Percentiles rank a stretch among this genome's conserved stretches.
These are phyloP conservation scores for Citrus inodora DNA, from an alignment of 345 rosid species.

Conservation along the genomic window DNA sequence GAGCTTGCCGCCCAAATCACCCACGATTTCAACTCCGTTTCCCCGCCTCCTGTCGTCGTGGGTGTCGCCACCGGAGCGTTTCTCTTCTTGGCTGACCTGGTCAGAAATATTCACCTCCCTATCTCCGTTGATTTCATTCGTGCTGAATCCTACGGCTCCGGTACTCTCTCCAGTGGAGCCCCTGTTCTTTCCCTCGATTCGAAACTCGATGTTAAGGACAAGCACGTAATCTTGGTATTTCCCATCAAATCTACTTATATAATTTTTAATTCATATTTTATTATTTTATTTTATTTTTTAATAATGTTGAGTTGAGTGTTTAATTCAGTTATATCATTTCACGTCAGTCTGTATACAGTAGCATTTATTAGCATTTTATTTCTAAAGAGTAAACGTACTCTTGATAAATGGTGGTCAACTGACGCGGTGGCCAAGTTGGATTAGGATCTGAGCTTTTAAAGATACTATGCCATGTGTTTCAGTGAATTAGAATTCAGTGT, in stretches of 20 bases:
- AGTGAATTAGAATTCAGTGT: too few species aligned
- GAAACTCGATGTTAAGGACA: slow-evolving; percentile 58
- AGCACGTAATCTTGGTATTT: slow-evolving; percentile 70
- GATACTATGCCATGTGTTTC: too few species aligned
- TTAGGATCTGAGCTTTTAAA: too few species aligned
- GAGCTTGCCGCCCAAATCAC: slow-evolving; percentile 60
- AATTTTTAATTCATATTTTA: not conserved
- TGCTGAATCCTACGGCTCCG: slow-evolving; percentile 73
- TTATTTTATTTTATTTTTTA: not conserved
- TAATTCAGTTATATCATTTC: not conserved
- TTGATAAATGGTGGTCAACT: too few species aligned
- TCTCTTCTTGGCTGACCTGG: slow-evolving; percentile 80
- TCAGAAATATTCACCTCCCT: slow-evolving; percentile 53
- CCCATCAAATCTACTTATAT: not conserved
- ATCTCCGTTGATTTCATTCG: slow-evolving; percentile 62
- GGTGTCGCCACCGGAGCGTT: slow-evolving; percentile 90
- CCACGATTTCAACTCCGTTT: slow-evolving; percentile 33
- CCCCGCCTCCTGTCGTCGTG: slow-evolving; percentile 56
- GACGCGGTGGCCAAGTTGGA: too few species aligned
- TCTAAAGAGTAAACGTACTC: too few species aligned
- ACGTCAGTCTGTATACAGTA: too few species aligned
- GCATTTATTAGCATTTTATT: too few species aligned
- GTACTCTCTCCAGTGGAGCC: slow-evolving; percentile 51
- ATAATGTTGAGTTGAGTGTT: not conserved
- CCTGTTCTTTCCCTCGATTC: slow-evolving; percentile 64